Evolutionary conservation across 2,329 filamentous ascomycete genomes (phyloP).

Genomic region (Pseudogymnoascus sp.): DNA sequence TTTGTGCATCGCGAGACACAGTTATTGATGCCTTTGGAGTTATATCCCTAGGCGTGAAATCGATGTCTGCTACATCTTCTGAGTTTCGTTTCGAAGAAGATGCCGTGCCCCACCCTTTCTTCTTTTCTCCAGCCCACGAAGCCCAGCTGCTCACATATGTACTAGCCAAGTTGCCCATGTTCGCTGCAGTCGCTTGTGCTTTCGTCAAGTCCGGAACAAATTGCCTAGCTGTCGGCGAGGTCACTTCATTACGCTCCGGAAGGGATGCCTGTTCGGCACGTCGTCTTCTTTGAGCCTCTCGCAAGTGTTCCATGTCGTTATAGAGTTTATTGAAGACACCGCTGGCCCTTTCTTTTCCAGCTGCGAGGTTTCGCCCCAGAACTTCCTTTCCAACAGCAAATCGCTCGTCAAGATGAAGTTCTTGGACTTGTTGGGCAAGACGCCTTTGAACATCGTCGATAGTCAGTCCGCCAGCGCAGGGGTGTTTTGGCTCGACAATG

Average conservation of each 20-base stretch:
- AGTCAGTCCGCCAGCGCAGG: conserved; percentile 83
- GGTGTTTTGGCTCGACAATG: conserved; percentile 86
- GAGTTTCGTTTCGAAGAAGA: conserved; percentile 6
- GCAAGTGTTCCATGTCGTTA: conserved; percentile 76
- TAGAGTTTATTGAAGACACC: conserved; percentile 83
- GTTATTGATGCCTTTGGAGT: conserved; percentile 1
- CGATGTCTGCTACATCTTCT: background rate
- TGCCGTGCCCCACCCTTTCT: conserved; percentile 40
- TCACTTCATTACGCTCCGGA: conserved; percentile 18
- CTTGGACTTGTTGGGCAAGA: conserved; percentile 84
- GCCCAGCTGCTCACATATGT: conserved; percentile 65
- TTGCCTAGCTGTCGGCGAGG: conserved; percentile 17
- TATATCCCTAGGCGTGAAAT: conserved; percentile 2
- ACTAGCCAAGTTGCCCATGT: conserved; percentile 49
- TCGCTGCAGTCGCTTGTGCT: conserved; percentile 40
- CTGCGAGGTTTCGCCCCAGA: conserved; percentile 80
- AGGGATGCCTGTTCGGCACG: conserved; percentile 46
- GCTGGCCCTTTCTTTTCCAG: conserved; percentile 80
- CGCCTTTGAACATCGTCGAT: conserved; percentile 92
- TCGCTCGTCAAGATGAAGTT: conserved; percentile 86
- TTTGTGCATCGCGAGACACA: background rate
- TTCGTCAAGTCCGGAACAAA: conserved; percentile 34
- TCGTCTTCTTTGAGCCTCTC: conserved; percentile 63
- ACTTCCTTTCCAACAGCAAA: conserved; percentile 77
- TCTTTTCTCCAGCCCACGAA: conserved; percentile 67